These are phyloP conservation scores for Orychophragmus violaceus DNA, from an alignment of 345 rosid species.

Conservation along the genomic window DNA sequence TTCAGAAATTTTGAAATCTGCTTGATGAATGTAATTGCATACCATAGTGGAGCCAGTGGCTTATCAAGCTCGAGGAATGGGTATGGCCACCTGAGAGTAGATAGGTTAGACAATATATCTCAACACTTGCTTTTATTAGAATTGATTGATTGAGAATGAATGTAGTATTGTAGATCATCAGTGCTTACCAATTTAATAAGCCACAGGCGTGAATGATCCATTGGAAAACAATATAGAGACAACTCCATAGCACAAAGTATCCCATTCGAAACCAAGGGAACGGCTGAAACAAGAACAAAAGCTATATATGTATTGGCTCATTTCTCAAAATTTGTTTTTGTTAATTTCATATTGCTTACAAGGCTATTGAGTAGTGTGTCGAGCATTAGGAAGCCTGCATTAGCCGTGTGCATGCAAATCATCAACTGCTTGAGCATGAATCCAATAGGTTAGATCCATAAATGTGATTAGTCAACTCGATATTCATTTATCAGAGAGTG, in stretches of 20 bases:
- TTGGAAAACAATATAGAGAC: slow-evolving; percentile 65
- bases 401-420: slow-evolving; percentile 76
- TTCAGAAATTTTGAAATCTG: neutral
- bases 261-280: slow-evolving; percentile 87
- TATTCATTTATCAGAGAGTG: neutral
- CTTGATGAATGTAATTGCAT: neutral
- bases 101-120: neutral
- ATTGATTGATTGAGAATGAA: neutral
- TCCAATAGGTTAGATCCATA: neutral
- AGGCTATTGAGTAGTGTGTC: slow-evolving; percentile 66
- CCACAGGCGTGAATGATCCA: slow-evolving; percentile 88
- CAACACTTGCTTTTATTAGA: neutral
- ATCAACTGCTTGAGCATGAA: slow-evolving; percentile 44
- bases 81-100: slow-evolving; percentile 82
- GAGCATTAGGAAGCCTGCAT: slow-evolving; percentile 51
- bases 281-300: slow-evolving; percentile 30
- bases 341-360: slow-evolving; percentile 38
- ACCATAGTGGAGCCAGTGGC: slow-evolving; percentile 81
- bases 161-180: neutral
- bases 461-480: neutral
- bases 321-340: neutral
- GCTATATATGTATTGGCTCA: neutral
- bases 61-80: slow-evolving; percentile 64
- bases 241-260: slow-evolving; percentile 77
- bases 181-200: slow-evolving; percentile 50